Evolutionary conservation across 306 rosid species (phyloP), one percentile per base, ranked within the genome.

Genomic region (Astragalus membranaceus): DNA sequence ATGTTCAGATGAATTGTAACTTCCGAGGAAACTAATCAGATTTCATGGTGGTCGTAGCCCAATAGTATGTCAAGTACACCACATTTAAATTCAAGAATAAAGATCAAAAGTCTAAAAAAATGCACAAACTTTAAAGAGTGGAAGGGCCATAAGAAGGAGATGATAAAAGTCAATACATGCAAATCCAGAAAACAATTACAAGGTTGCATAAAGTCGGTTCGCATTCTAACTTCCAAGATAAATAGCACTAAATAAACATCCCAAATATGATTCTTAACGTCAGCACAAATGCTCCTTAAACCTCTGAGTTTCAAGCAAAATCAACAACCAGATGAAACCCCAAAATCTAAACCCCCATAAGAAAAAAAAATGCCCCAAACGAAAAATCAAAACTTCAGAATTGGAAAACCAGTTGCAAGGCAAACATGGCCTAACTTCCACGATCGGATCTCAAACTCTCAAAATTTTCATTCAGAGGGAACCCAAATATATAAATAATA

Each of bases 371-470:
- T 0, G 30, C 17, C 46, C 8, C 23, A 17, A 62, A 8, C 7
- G 13, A 5, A 59, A 43, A 70, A 53, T 14, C 15, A 20, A 56
- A 77, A 68, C 43, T 76, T 50, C 35, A 50, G 4, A 76, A 64
- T 59, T 3, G 13, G 17, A 62, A 73, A 62, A 23, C 23, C 60
- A 68, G 16, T 75, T 43, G 20, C 52, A 73, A n/a, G 11, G 26
- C 66, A 20, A 68, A 23, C 57, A 53, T 9, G 41, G 67, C 59
- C 52, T 39, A 67, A 50, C 50, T 52, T 75, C 42, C 76, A 39
- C 62, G 77, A 75, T 70, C 63, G 72, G 92, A 85, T 86, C 87
- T 74, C 75, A 57, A 78, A 51, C 63, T 64, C 16, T 23, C 11
- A 55, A 50, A 66, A 33, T 33, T 58, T 50, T 35, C 8, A 54